A percentile compares a stretch with the other conserved stretches of the same genome.
phyloP scores from a whole-genome alignment of 495 filamentous ascomycete genomes.

The Neurospora sp. region DNA sequence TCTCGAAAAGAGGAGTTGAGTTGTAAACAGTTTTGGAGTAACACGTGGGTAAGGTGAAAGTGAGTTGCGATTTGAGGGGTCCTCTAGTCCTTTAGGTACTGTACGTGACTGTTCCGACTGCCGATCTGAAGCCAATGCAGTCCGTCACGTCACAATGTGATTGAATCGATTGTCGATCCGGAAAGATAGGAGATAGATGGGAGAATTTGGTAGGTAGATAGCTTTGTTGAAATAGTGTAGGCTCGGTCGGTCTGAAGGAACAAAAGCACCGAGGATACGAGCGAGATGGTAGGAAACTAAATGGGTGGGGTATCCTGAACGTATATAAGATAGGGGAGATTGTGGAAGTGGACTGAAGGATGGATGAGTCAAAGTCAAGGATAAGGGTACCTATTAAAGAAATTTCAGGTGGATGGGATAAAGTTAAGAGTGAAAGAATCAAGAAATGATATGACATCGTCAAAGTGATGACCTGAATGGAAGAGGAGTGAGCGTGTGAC shows the following conservation, averaged over 20 bases:
- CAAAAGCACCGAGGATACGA: neutral
- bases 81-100: neutral
- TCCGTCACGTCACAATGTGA: neutral
- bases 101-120: neutral
- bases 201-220: neutral
- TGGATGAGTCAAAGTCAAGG: neutral
- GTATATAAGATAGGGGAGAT: neutral
- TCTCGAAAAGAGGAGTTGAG: neutral
- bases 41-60: neutral
- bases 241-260: neutral
- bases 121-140: neutral
- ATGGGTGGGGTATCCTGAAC: neutral
- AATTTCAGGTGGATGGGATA: neutral
- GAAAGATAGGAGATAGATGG: neutral
- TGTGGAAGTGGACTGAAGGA: neutral
- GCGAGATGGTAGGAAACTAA: neutral
- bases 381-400: neutral
- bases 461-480: neutral
- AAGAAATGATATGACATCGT: neutral
- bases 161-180: neutral
- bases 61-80: neutral
- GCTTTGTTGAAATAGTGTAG: neutral
- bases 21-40: neutral
- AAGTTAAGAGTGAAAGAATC: neutral
- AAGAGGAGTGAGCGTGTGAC: neutral